phyloP scores from a whole-genome alignment of 2,329 filamentous ascomycete species.

The Aspergillus novofumigatus region DNA sequence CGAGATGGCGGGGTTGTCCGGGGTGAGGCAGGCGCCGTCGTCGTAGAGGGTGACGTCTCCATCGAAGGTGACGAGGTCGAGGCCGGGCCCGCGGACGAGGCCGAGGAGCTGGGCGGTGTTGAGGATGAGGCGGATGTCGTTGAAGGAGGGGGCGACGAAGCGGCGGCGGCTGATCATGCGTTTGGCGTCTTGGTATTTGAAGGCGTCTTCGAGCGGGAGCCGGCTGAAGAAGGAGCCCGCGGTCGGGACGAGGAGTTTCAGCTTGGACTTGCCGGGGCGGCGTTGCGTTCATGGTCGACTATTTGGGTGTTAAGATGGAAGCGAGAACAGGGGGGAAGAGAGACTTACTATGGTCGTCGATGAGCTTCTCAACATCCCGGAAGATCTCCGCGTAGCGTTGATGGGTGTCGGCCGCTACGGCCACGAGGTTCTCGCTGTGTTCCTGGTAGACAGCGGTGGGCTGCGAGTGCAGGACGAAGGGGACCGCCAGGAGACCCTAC shows the following conservation, averaged over 20 bases:
- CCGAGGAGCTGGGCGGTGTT: slow-evolving; percentile 95
- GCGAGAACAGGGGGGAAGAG: slow-evolving; percentile 3
- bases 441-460: slow-evolving; percentile 80
- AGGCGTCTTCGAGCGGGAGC: slow-evolving; percentile 80
- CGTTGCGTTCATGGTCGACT: slow-evolving; percentile 68
- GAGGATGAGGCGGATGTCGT: slow-evolving; percentile 86
- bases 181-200: slow-evolving; percentile 80
- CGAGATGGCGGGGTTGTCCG: slow-evolving; percentile 71
- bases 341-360: slow-evolving; percentile 77
- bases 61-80: slow-evolving; percentile 91
- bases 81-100: slow-evolving; percentile 66
- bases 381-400: slow-evolving; percentile 92
- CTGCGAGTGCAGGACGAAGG: slow-evolving; percentile 94
- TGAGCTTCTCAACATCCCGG: slow-evolving; percentile 84
- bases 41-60: slow-evolving; percentile 96
- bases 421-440: slow-evolving; percentile 58
- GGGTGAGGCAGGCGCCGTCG: slow-evolving; percentile 74
- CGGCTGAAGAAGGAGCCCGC: slow-evolving; percentile 93
- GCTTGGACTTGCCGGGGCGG: slow-evolving; percentile 72
- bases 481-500: slow-evolving; percentile 76
- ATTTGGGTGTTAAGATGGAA: slow-evolving; percentile 2
- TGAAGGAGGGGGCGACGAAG: slow-evolving; percentile 95
- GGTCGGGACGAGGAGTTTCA: slow-evolving; percentile 85
- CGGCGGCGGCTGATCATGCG: slow-evolving; percentile 85
- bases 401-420: slow-evolving; percentile 76